Evolutionary conservation across 495 filamentous ascomycete genomes (phyloP).

Genomic region (Aspergillus mulundensis): DNA sequence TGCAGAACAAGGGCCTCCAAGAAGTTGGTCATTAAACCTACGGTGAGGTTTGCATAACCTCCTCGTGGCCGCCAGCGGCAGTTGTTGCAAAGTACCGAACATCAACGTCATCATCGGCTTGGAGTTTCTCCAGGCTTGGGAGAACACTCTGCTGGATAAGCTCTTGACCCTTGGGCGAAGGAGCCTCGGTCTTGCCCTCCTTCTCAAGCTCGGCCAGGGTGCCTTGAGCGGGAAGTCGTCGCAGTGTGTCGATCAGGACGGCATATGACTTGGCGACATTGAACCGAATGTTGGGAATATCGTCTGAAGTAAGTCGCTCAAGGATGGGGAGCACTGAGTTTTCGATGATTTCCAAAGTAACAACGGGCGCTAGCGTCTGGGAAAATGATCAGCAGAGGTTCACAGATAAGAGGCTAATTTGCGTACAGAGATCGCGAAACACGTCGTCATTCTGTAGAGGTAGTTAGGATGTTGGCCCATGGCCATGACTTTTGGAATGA

Average conservation of each 20-base stretch:
- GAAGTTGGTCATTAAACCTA: slow-evolving; percentile 21
- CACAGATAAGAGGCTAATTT: neutral
- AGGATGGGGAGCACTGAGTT: slow-evolving; percentile 93
- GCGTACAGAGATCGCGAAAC: slow-evolving; percentile 94
- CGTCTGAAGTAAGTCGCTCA: slow-evolving; percentile 84
- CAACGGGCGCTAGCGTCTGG: slow-evolving; percentile 88
- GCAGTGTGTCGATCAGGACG: slow-evolving; percentile 81
- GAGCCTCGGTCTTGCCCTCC: slow-evolving; percentile 54
- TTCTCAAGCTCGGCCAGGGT: slow-evolving; percentile 84
- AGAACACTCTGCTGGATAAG: slow-evolving; percentile 84
- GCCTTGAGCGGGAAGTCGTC: slow-evolving; percentile 80
- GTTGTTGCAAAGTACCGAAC: slow-evolving; percentile 91
- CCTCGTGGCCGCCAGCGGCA: slow-evolving; percentile 49
- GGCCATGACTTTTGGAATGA: slow-evolving; percentile 96
- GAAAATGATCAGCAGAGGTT: slow-evolving; percentile 25
- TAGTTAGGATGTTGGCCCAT: slow-evolving; percentile 99
- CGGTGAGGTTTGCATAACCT: slow-evolving; percentile 49
- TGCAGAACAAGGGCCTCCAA: slow-evolving; percentile 6
- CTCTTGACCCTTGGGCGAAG: slow-evolving; percentile 71
- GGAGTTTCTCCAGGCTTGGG: slow-evolving; percentile 88
- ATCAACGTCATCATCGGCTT: slow-evolving; percentile 95
- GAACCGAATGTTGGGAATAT: slow-evolving; percentile 98
- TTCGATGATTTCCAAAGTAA: slow-evolving; percentile 86
- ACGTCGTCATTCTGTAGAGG: slow-evolving; percentile 98
- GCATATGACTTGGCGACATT: slow-evolving; percentile 98